phyloP scores from a whole-genome alignment of 139 green algal genomes.

The Tetratostichococcus sp. region DNA sequence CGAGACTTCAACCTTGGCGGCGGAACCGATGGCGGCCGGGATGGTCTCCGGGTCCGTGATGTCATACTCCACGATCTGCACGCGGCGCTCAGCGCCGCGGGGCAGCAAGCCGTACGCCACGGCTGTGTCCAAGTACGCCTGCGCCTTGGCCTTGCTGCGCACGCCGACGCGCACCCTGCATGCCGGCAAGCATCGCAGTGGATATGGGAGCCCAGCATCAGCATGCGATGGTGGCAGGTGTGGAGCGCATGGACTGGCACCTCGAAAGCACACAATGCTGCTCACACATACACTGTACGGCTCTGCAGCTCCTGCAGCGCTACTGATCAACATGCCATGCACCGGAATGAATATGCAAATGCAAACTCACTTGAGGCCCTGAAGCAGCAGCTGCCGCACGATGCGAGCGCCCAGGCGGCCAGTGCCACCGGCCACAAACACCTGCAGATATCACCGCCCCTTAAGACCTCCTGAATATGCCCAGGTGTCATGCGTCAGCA shows the following conservation, averaged over 20 bases:
- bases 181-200: slow-evolving; percentile 74
- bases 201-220: too few species aligned
- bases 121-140: slow-evolving; percentile 43
- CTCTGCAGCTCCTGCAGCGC: too few species aligned
- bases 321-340: too few species aligned
- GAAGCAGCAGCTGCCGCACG: slow-evolving; percentile 47
- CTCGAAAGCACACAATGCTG: too few species aligned
- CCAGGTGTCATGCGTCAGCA: too few species aligned
- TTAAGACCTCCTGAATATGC: too few species aligned
- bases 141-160: slow-evolving; percentile 44
- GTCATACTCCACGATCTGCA: slow-evolving; percentile 65
- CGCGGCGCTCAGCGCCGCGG: slow-evolving; percentile 24
- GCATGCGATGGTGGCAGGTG: too few species aligned
- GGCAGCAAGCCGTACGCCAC: slow-evolving; percentile 50
- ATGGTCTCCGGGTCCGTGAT: slow-evolving; percentile 54
- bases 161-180: slow-evolving; percentile 15
- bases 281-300: too few species aligned
- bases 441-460: slow-evolving; percentile 12
- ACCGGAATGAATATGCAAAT: too few species aligned
- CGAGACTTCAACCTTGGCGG: slow-evolving; percentile 39
- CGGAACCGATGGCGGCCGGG: slow-evolving; percentile 57
- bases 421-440: slow-evolving; percentile 86
- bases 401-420: slow-evolving; percentile 71
- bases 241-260: too few species aligned
- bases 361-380: slow-evolving; percentile 5